Evolutionary conservation across 2,329 filamentous ascomycete species (phyloP).

Genomic region (Pestalotiopsis sp.): DNA sequence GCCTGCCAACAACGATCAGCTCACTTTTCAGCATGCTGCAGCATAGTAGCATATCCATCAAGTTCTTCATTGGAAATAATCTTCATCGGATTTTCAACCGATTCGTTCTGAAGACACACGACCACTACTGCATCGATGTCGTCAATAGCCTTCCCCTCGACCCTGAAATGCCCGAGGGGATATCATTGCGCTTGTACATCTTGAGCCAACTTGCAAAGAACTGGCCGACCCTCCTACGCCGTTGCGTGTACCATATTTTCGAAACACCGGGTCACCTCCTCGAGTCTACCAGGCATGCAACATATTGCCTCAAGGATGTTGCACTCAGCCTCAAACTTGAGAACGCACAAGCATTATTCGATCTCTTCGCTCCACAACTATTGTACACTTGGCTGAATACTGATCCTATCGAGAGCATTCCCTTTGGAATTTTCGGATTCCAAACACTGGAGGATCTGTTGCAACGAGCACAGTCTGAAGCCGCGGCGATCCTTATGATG

Average conservation of each 20-base stretch:
- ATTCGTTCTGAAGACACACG: slow-evolving; percentile 82
- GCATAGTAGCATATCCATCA: slow-evolving; percentile 68
- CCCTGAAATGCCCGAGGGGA: slow-evolving; percentile 73
- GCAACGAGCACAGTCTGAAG: slow-evolving; percentile 72
- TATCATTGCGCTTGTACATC: slow-evolving; percentile 79
- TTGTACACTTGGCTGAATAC: slow-evolving; percentile 86
- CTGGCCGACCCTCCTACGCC: slow-evolving; percentile 85
- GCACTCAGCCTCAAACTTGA: slow-evolving; percentile 66
- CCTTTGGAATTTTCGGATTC: slow-evolving; percentile 86
- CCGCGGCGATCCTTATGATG: slow-evolving; percentile 81
- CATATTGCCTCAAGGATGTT: slow-evolving; percentile 69
- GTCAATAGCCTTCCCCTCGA: slow-evolving; percentile 78
- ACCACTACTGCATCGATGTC: slow-evolving; percentile 82
- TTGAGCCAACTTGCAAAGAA: slow-evolving; percentile 76
- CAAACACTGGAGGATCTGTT: slow-evolving; percentile 69
- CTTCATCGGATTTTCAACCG: slow-evolving; percentile 77
- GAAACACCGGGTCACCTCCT: slow-evolving; percentile 80
- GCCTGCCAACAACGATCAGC: slow-evolving; percentile 64
- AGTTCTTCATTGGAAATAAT: slow-evolving; percentile 72
- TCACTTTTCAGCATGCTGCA: slow-evolving; percentile 75
- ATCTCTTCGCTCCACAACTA: slow-evolving; percentile 84
- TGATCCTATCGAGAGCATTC: slow-evolving; percentile 70
- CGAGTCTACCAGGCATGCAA: slow-evolving; percentile 69
- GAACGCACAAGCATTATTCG: slow-evolving; percentile 73
- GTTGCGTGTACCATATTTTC: slow-evolving; percentile 92